These are phyloP conservation scores for Purshia tridentata DNA, from an alignment of 306 rosid species.

Conservation along the genomic window DNA sequence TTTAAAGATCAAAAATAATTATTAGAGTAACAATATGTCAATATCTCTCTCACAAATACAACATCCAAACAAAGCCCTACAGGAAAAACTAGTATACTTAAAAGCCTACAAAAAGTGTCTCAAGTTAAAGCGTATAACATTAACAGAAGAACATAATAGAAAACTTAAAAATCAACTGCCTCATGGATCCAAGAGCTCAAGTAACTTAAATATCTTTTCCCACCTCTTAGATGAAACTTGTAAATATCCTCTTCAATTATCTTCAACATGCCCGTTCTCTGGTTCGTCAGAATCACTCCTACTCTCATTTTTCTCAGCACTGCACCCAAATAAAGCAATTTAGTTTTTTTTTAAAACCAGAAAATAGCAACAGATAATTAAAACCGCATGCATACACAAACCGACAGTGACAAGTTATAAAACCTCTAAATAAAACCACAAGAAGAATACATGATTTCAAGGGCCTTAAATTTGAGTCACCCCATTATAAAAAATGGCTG, in stretches of 20 bases:
- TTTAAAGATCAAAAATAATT: conserved; percentile 8
- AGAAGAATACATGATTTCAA: background rate
- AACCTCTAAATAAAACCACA: background rate
- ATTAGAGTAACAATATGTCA: conserved; percentile 10
- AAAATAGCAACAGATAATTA: background rate
- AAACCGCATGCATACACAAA: background rate
- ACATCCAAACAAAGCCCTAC: conserved; percentile 19
- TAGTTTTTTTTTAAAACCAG: conserved; percentile 10
- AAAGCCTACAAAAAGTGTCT: conserved; percentile 30
- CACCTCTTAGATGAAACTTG: conserved; percentile 30
- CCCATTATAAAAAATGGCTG: background rate
- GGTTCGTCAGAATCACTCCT: conserved; percentile 42
- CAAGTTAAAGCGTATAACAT: conserved; percentile 6
- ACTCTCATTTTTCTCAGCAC: conserved; percentile 64
- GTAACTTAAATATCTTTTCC: conserved; percentile 19
- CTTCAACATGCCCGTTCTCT: conserved; percentile 2
- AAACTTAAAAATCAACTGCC: conserved; percentile 16
- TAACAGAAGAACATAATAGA: conserved; percentile 37
- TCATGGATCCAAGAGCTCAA: conserved; percentile 20
- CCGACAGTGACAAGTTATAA: background rate
- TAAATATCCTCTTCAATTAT: conserved; percentile 12
- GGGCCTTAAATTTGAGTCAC: background rate
- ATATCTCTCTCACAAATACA: conserved; percentile 23
- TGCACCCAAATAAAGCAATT: conserved; percentile 38
- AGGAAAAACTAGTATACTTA: conserved; percentile 18